A percentile compares a stretch with the other conserved stretches of the same genome.
Evolutionary conservation across 768 basidiomycete genomes (phyloP).

Genomic region (button mushroom (Agaricus bisporus)): DNA sequence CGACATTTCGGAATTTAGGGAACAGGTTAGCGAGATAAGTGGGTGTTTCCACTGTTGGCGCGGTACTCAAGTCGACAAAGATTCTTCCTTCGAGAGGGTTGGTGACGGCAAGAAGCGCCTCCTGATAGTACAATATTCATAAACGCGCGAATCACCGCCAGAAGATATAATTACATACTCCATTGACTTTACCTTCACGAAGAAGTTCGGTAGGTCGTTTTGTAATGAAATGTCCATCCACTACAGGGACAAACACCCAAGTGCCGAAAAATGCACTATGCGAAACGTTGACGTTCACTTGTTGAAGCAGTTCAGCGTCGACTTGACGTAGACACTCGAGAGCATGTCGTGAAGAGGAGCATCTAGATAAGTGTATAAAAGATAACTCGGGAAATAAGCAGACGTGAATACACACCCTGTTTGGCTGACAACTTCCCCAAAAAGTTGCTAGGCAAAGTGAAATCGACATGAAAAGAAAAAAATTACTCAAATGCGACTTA

Average conservation of each 20-base stretch:
- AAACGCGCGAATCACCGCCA: too few species aligned
- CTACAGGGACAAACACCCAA: slow-evolving; percentile 36
- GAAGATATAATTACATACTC: slow-evolving; percentile 22
- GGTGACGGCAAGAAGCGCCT: slow-evolving; percentile 29
- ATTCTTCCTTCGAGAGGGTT: slow-evolving; percentile 30
- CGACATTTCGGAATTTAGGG: slow-evolving; percentile 24
- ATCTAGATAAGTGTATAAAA: slow-evolving; percentile 20
- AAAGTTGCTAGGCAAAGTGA: neutral
- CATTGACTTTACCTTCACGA: slow-evolving; percentile 31
- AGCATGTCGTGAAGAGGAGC: slow-evolving; percentile 24
- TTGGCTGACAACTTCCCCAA: neutral
- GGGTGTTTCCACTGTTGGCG: slow-evolving; percentile 19
- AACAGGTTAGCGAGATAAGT: slow-evolving; percentile 32
- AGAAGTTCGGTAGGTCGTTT: slow-evolving; percentile 35
- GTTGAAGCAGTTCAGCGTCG: slow-evolving; percentile 25
- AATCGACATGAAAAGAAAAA: too few species aligned
- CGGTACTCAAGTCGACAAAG: slow-evolving; percentile 28
- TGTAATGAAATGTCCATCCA: slow-evolving; percentile 41
- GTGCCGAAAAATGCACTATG: slow-evolving; percentile 32
- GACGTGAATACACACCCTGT: slow-evolving; percentile 1
- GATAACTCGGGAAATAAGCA: neutral
- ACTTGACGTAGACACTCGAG: slow-evolving; percentile 34
- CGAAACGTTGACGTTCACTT: slow-evolving; percentile 26
- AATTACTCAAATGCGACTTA: slow-evolving; percentile 5
- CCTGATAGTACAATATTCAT: slow-evolving; percentile 13